phyloP scores from a whole-genome alignment of 1,284 basidiomycete genomes.

The Trichosporon ovoides region DNA sequence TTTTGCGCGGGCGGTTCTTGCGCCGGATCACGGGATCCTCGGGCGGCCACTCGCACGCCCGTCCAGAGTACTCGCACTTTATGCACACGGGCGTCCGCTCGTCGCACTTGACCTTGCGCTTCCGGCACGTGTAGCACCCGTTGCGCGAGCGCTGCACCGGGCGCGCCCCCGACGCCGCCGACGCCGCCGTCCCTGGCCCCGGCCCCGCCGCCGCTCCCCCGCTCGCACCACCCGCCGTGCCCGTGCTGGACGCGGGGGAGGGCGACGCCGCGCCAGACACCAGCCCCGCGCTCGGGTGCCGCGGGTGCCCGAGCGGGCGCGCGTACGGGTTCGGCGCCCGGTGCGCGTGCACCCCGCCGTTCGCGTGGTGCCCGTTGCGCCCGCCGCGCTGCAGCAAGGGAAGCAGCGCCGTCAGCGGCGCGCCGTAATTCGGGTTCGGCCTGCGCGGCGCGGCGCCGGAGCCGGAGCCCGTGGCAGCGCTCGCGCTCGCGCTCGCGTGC shows the following conservation, averaged over 20 bases:
- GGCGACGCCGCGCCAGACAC: not conserved
- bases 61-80: slow-evolving; percentile 13
- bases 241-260: too few species aligned
- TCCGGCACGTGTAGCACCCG: slow-evolving; percentile 23
- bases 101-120: slow-evolving; percentile 26
- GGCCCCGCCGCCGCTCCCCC: too few species aligned
- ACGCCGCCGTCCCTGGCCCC: not conserved
- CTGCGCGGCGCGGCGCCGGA: not conserved
- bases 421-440: not conserved
- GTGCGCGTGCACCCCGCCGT: not conserved
- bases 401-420: not conserved
- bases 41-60: slow-evolving; percentile 28
- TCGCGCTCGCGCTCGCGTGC: too few species aligned
- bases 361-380: not conserved
- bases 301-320: not conserved
- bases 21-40: slow-evolving; percentile 25
- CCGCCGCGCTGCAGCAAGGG: not conserved
- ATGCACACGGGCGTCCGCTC: slow-evolving; percentile 12
- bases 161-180: not conserved
- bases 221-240: too few species aligned
- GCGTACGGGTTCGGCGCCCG: not conserved
- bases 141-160: slow-evolving; percentile 8
- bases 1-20: slow-evolving; percentile 21
- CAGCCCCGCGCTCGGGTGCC: not conserved
- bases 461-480: not conserved